Base-by-base conservation (phyloP, 768 basidiomycete genomes). In the Boletales sp. region DNA sequence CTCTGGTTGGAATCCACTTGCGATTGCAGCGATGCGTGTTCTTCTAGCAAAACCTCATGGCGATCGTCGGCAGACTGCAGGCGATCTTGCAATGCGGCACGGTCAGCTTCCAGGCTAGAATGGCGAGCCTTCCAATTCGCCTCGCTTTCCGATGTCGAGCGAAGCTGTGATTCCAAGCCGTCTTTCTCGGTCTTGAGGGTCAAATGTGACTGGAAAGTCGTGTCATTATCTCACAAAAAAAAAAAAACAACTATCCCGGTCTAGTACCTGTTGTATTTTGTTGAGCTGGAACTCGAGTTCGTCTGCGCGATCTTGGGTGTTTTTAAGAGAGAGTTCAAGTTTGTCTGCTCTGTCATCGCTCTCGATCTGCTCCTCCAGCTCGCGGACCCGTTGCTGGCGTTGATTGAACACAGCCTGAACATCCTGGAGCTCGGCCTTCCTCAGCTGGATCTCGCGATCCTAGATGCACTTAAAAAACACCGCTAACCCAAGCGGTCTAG, bases 251-350 rank as follows among this genome's bases (percentile, higher is more conserved):
- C 34, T 6, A 32, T 15, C 38, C 52, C 41, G 38, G 54, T 14
- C 33, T 53, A 72, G 43, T 54, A 83, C 90, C 80, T 91, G 90
- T 60, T 83, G 87, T 36, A 86, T 70, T 62, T 86, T 89, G 12
- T 84, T 82, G 17, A 93, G 71, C 60, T 87, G 87, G 59, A 90
- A 87, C 58, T 91, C 90, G 9, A 92, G 76, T 61, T 90, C 88
- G 51, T 88, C 89, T 5, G 86, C 86, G 48, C 85, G 84, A 59
- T 92, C 82, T 59, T 90, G 87, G 21, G 84, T 84, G 59, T 90
- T 83, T 61, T 84, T 84, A 41, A 93, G 70, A 8, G 85, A 85
- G 40, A 71, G 70, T 62, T 91, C 89, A 21, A 91, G 69, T 39
- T 77, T 76, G 55, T 90, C 90, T 14, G 83, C 82, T 37, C 87